phyloP scores from a whole-genome alignment of 345 rosid genomes.

The Hirschfeldia incana region DNA sequence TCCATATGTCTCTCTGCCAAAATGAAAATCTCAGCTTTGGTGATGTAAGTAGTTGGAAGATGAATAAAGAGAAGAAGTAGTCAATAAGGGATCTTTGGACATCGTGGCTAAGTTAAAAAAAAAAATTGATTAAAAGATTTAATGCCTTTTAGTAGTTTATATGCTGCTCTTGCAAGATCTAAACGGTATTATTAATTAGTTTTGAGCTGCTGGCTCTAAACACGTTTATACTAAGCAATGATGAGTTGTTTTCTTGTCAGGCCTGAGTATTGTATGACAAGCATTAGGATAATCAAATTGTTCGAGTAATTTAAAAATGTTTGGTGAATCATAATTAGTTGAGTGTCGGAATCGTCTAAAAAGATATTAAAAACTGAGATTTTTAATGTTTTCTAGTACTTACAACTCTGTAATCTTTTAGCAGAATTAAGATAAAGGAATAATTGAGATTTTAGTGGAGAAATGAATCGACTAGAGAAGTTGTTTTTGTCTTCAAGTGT shows the following conservation, averaged over 20 bases:
- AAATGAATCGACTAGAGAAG: too few species aligned
- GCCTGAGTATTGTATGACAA: background rate
- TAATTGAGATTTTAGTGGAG: too few species aligned
- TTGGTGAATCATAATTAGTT: too few species aligned
- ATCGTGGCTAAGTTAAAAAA: background rate
- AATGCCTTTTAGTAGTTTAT: background rate
- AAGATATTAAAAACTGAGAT: too few species aligned
- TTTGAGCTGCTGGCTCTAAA: background rate
- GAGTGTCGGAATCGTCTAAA: too few species aligned
- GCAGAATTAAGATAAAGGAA: too few species aligned
- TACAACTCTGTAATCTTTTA: too few species aligned
- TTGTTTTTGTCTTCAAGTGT: too few species aligned
- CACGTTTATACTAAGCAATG: background rate
- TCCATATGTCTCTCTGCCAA: conserved; percentile 20
- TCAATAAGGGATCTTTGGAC: background rate
- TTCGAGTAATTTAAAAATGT: background rate
- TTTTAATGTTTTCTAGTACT: too few species aligned
- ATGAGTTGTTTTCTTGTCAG: background rate
- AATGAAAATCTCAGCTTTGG: background rate
- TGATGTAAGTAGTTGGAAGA: background rate
- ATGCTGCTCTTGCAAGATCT: background rate
- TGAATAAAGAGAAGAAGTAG: background rate
- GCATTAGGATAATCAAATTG: background rate
- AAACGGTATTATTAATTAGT: background rate
- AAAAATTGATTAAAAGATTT: background rate